Base-by-base conservation (phyloP, 306 rosid genomes). In the Rosa chinensis region DNA sequence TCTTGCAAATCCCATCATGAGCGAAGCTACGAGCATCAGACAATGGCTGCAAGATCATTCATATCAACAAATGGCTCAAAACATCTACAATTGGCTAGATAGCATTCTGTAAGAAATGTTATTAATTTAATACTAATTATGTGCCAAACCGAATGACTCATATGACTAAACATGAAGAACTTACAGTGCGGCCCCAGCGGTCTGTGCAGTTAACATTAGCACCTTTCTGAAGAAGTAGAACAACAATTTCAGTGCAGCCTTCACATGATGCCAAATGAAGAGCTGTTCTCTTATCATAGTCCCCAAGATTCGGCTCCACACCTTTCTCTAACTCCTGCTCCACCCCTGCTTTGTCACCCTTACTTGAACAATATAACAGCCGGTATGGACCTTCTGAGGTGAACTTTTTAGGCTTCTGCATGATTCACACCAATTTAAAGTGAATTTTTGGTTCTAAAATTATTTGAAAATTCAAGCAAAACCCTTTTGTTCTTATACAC, bases 191-290 rank as follows among this genome's bases (percentile, higher is more conserved):
- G 5, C 78, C 81, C 85, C 78, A 82, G 0, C 85, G 81, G 53
- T 82, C 75, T 5, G 16, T 59, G 28, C 81, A 77, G 78, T 82
- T 82, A 16, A 82, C 85, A 52, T 77, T 67, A 12, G 81, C 85
- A 64, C 81, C 85, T 64, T 77, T 82, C 10, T 77, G 81, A 9
- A 82, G 85, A 82, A 77, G 81, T 0, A 77, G 81, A 50, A 62
- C 5, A 42, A 82, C 85, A 72, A 82, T 63, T 13, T 82, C 81
- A 11, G 69, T 72, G 63, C 78, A 72, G 43, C 81, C 81, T 72
- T 82, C 85, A 64, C 81, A 82, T 23, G 78, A 82, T 2, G 85
- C 85, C 78, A 82, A 52, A 73, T 82, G 85, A 62, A 82, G 85
- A 82, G 85, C 85, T 52, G 85, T 82, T 43, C 85, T 82, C 69